Base-by-base conservation (phyloP, 2,329 filamentous ascomycete genomes). In the Ophiostoma populinum region DNA sequence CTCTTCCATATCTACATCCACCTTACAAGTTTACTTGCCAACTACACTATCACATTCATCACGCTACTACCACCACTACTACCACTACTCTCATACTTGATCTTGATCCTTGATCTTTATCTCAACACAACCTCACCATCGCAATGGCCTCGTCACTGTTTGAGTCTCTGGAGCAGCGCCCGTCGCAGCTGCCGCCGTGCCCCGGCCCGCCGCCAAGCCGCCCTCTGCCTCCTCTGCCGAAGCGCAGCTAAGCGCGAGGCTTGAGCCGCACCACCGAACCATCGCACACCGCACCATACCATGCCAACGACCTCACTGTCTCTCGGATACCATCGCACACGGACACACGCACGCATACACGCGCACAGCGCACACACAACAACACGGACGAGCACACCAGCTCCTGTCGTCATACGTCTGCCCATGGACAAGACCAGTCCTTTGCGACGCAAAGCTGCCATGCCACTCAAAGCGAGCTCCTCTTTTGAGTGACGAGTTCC, bases 121-220 rank as follows among this genome's bases (percentile, higher is more conserved):
- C 18, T 22, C 19, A 10, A 11, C 10, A 43, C 34, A 36, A 29
- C 35, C 29, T 20, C 39, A 36, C 24, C 40, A 37, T 19, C 32
- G 20, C 40, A 39, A 40, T 43, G 37, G 42, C 41, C 34, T 41
- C 42, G 36, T 40, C 34, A 46, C 43, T 49, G 39, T 43, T 50
- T 54, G 58, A 53, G 41, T 68, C 70, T 63, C 64, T 67, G 55
- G 58, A 65, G 44, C 67, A 72, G 55, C 66, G 70, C 51, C 70
- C 71, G 42, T 72, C 70, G 46, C 69, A 75, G 50, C 67, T 76
- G 45, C 71, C 71, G 58, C 71, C 71, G 46, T 75, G 70, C 66
- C 70, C 71, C 36, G 71, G 71, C 47, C 71, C 71, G 41, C 71
- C 71, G 48, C 71, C 71, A 43, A 70, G 64, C 55, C 62, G 71